A percentile compares a stretch with the other conserved stretches of the same genome.
phyloP scores from a whole-genome alignment of 495 filamentous ascomycete species.

The Xylaria palmicola region DNA sequence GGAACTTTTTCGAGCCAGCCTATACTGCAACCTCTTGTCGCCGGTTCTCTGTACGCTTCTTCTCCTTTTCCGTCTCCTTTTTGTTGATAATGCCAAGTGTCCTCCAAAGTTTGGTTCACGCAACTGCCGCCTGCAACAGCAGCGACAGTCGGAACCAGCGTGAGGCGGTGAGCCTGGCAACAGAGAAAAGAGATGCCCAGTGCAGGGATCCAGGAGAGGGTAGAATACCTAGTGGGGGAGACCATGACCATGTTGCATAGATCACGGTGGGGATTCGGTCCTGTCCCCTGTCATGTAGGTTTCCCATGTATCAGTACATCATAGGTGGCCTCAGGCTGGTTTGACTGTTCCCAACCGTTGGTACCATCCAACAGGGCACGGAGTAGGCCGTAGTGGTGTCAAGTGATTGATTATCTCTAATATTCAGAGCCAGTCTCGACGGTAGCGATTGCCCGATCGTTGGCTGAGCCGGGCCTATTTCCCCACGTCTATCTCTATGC shows the following conservation, averaged over 20 bases:
- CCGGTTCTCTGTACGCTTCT: too few relatives aligned
- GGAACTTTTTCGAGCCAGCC: conserved; percentile 1
- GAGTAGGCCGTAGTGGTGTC: not conserved
- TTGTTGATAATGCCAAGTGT: not conserved
- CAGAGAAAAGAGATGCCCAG: not conserved
- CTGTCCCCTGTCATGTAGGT: not conserved
- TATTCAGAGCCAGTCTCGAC: not conserved
- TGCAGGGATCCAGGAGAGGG: not conserved
- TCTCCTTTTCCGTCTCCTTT: not conserved
- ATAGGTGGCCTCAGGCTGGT: not conserved
- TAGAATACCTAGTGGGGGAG: conserved; percentile 5
- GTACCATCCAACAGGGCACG: not conserved
- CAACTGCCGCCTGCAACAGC: too few relatives aligned
- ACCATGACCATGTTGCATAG: conserved; percentile 6
- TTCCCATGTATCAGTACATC: conserved; percentile 6
- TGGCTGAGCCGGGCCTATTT: not conserved
- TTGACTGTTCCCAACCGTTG: not conserved
- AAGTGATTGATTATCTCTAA: conserved; percentile 3
- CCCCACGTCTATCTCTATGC: not conserved
- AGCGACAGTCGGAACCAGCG: not conserved
- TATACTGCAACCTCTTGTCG: not conserved
- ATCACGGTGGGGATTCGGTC: conserved; percentile 8
- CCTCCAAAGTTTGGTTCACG: too few relatives aligned
- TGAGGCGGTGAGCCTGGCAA: conserved; percentile 8
- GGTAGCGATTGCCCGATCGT: not conserved